Evolutionary conservation across 345 rosid genomes (phyloP).

Genomic region (Durio zibethinus): DNA sequence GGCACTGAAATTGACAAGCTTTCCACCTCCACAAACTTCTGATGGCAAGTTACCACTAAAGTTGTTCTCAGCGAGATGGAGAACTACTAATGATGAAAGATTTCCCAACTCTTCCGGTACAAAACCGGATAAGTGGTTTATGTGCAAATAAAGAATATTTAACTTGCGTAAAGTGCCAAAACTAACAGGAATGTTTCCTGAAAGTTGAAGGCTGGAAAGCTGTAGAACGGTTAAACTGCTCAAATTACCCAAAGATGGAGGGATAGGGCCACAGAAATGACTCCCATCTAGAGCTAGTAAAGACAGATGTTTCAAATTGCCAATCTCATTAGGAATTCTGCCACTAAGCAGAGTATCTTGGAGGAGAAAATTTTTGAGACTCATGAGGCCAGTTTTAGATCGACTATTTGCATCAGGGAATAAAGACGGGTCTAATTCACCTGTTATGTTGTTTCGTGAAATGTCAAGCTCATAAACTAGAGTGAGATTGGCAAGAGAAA

Average conservation of each 20-base stretch:
- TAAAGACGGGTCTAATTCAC: constrained; percentile 1
- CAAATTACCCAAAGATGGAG: constrained; percentile 17
- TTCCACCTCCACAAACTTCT: constrained; percentile 24
- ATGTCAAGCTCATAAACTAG: constrained; percentile 14
- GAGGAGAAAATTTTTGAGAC: not conserved
- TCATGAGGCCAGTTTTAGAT: not conserved
- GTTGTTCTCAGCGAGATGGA: constrained; percentile 23
- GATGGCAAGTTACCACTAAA: constrained; percentile 30
- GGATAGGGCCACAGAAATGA: constrained; percentile 13
- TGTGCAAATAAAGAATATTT: constrained; percentile 11
- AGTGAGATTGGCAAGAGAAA: constrained; percentile 7
- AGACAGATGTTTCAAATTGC: constrained; percentile 1
- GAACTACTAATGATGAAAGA: constrained; percentile 18
- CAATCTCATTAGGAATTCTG: constrained; percentile 15
- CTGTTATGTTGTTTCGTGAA: constrained; percentile 1
- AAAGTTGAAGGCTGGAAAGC: not conserved
- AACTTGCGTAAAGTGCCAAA: constrained; percentile 21
- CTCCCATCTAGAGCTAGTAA: constrained; percentile 1
- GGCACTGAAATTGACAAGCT: constrained; percentile 25
- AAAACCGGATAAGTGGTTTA: constrained; percentile 20
- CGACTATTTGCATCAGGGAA: not conserved
- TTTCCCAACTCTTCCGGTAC: constrained; percentile 29
- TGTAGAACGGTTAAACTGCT: not conserved
- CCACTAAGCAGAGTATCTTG: not conserved
- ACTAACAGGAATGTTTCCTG: not conserved